phyloP scores from a whole-genome alignment of 306 rosid genomes.

The Pyrus communis region DNA sequence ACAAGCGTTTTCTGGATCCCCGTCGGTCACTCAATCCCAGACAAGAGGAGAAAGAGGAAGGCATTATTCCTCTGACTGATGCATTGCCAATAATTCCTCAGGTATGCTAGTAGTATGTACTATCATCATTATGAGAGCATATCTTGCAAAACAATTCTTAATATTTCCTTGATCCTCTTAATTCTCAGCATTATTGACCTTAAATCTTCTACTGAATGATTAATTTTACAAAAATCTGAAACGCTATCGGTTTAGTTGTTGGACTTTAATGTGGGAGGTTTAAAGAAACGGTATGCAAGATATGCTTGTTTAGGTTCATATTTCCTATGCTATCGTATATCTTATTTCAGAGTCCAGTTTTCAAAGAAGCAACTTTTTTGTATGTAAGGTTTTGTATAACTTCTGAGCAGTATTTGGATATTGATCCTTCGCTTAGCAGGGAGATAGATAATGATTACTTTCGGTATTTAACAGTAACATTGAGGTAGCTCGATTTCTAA shows the following conservation, averaged over 20 bases:
- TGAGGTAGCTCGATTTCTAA: background rate
- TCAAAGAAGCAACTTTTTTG: background rate
- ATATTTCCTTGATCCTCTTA: background rate
- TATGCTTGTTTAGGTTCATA: background rate
- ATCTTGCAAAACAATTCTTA: background rate
- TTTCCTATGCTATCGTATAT: background rate
- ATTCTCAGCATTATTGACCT: background rate
- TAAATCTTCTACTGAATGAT: background rate
- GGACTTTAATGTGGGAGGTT: background rate
- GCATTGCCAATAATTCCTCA: constrained; percentile 86
- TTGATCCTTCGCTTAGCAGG: no score
- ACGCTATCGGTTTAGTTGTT: background rate
- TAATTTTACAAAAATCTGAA: background rate
- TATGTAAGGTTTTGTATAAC: background rate
- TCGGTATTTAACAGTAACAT: no score
- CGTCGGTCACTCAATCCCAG: constrained; percentile 78
- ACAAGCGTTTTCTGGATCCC: constrained; percentile 87
- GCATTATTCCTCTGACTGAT: constrained; percentile 92
- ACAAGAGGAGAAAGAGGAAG: constrained; percentile 90
- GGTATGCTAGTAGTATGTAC: constrained; percentile 25
- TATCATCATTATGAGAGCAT: background rate
- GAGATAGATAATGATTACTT: no score
- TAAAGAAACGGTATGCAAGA: background rate
- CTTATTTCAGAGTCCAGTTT: background rate
- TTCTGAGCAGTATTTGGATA: background rate